These are phyloP conservation scores for Besnoitia besnoiti DNA, from an alignment of 169 alveolate genomes.

Conservation along the genomic window DNA sequence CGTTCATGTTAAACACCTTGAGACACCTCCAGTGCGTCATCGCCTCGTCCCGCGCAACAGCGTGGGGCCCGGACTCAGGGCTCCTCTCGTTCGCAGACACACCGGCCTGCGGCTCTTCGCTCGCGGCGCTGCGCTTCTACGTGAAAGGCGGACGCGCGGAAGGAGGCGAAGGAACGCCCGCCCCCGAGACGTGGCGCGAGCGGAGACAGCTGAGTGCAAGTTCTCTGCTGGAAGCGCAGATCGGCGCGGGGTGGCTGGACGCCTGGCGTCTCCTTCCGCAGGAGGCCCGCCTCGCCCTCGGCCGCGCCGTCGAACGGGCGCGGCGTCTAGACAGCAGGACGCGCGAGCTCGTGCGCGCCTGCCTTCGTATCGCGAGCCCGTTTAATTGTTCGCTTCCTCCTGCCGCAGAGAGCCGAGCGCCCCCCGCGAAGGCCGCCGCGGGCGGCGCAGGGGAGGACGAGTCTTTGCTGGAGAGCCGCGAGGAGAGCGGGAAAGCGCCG, in stretches of 20 bases:
- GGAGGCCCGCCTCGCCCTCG: neutral
- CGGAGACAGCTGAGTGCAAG: neutral
- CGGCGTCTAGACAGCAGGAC: neutral
- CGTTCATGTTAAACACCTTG: neutral
- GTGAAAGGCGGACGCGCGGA: neutral
- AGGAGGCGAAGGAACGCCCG: neutral
- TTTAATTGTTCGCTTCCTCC: too few species aligned
- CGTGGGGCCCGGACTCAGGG: neutral
- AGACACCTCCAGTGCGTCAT: neutral
- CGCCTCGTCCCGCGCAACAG: neutral
- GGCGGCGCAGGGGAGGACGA: neutral
- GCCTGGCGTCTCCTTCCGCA: neutral
- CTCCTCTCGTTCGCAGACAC: neutral
- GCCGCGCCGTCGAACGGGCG: neutral
- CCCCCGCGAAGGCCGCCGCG: neutral
- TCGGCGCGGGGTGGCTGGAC: neutral
- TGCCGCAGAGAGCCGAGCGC: neutral
- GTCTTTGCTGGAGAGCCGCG: neutral
- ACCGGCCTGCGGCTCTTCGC: neutral
- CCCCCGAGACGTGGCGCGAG: neutral
- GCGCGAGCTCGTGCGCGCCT: neutral
- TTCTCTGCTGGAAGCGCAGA: neutral
- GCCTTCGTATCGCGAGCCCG: neutral
- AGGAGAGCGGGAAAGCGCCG: neutral
- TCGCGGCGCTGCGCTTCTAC: neutral